Conservation (phyloP, 2,329 filamentous ascomycete species). For the Neonectria ditissima region DNA sequence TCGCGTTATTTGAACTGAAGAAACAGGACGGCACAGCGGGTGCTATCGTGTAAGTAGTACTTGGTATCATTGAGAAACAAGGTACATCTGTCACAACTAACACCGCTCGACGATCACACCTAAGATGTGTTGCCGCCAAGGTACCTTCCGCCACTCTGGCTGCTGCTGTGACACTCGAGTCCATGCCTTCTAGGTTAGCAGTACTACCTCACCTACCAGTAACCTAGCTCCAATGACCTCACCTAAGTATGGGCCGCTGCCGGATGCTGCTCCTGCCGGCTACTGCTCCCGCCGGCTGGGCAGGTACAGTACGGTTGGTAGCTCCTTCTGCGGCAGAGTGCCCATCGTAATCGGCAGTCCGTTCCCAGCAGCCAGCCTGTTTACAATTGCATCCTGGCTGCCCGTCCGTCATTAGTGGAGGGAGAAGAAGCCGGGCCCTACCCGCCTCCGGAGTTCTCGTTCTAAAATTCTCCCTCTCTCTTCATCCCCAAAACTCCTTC, state of each 20-base stretch:
- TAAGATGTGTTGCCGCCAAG: not conserved
- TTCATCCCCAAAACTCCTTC: not conserved
- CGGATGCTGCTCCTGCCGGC: not conserved
- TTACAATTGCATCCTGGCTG: slow-evolving; percentile 8
- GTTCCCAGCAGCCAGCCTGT: not conserved
- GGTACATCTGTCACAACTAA: not conserved
- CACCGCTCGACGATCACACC: not conserved
- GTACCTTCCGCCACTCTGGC: not conserved
- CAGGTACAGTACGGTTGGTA: not conserved
- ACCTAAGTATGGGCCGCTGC: not conserved
- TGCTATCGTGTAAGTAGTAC: not conserved
- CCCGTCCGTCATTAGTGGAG: too few species aligned
- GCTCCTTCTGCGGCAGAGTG: not conserved
- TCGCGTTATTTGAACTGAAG: not conserved
- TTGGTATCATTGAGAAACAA: slow-evolving; percentile 2
- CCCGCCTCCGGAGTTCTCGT: not conserved
- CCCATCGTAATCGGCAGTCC: slow-evolving; percentile 7
- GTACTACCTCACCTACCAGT: too few species aligned
- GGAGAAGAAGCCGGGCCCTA: slow-evolving; percentile 2
- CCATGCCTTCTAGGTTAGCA: not conserved
- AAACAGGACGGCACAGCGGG: not conserved
- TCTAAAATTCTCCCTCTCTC: slow-evolving; percentile 1
- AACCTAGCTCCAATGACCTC: slow-evolving; percentile 1
- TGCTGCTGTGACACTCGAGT: slow-evolving; percentile 1
- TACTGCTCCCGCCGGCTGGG: not conserved